Base-by-base conservation (phyloP, 2,329 filamentous ascomycete genomes). In the Arachnopeziza araneosa region DNA sequence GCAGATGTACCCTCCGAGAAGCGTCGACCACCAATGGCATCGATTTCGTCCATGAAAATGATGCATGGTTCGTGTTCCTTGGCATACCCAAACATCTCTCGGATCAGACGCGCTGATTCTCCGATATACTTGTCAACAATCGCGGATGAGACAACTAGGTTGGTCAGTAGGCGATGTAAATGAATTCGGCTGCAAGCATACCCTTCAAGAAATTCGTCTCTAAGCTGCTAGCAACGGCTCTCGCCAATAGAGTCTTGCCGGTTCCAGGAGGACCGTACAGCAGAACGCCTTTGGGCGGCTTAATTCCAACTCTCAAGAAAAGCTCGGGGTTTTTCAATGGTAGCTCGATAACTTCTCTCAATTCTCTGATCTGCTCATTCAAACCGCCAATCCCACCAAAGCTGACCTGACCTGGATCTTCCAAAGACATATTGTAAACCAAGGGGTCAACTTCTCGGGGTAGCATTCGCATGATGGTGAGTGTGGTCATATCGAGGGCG, bases 1-100 rank as follows among this genome's bases (percentile, higher is more conserved):
- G 95, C 95, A 62, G 92, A 96, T 56, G 95, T 99, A 68, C 96
- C 95, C 76, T 99, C 95, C 0, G 91, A 96, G 77, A 99, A 99
- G 70, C 95, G 85, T 70, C 96, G 86, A 64, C 96, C 96, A 75
- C 95, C 95, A 72, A 99, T 99, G 72, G 95, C 95, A 73, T 99
- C 95, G 73, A 99, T 99, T 78, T 99, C 95, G 81, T 99, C 96
- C 95, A 99, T 99, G 84, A 99, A 99, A 78, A 99, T 99, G 76
- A 99, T 99, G 76, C 95, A 99, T 49, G 95, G 95, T 77, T 99
- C 95, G 75, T 99, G 95, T 75, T 99, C 96, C 78, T 97, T 98
- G 71, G 96, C 95, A 73, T 99, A 99, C 60, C 95, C 96, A 73
- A 99, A 99, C 96, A 99, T 99, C 77, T 99, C 95, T 75, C 95